Evolutionary conservation across 2,329 filamentous ascomycete species (phyloP).

Genomic region (Diplocarpon rosae): DNA sequence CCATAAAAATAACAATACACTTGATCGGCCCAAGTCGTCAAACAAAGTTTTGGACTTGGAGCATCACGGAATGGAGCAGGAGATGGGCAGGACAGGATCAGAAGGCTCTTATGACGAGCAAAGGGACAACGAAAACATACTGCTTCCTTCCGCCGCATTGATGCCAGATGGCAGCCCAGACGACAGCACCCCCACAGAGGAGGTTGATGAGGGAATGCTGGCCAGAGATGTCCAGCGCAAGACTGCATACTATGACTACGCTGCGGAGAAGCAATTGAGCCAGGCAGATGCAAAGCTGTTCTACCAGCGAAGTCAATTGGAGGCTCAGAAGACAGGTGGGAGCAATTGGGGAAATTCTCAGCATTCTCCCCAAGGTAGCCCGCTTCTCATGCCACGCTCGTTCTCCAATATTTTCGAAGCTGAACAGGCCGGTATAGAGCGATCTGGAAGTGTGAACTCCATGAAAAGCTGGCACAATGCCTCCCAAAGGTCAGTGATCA

Average conservation of each 20-base stretch:
- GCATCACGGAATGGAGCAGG: slow-evolving; percentile 7
- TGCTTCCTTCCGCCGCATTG: slow-evolving; percentile 24
- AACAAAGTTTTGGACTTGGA: background rate
- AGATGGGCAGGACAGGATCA: slow-evolving; percentile 6
- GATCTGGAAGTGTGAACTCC: slow-evolving; percentile 23
- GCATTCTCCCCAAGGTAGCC: slow-evolving; percentile 22
- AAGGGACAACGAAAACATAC: slow-evolving; percentile 10
- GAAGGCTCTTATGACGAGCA: slow-evolving; percentile 15
- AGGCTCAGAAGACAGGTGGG: slow-evolving; percentile 25
- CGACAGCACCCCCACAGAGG: slow-evolving; percentile 14
- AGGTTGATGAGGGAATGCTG: slow-evolving; percentile 39
- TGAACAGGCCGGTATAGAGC: slow-evolving; percentile 16
- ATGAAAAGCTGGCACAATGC: slow-evolving; percentile 19
- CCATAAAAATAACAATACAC: no score
- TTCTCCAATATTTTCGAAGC: slow-evolving; percentile 18
- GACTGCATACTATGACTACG: slow-evolving; percentile 87
- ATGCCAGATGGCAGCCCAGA: slow-evolving; percentile 17
- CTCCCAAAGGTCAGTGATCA: slow-evolving; percentile 13
- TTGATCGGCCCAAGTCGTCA: no score
- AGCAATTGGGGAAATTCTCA: slow-evolving; percentile 26
- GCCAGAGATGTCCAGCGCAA: slow-evolving; percentile 50
- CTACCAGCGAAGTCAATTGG: slow-evolving; percentile 78
- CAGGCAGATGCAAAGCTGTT: slow-evolving; percentile 92
- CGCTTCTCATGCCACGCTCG: slow-evolving; percentile 19
- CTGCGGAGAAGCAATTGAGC: slow-evolving; percentile 87